These are phyloP conservation scores for Globisporangium lucens DNA, from an alignment of 352 stramenopile species.

Conservation along the genomic window DNA sequence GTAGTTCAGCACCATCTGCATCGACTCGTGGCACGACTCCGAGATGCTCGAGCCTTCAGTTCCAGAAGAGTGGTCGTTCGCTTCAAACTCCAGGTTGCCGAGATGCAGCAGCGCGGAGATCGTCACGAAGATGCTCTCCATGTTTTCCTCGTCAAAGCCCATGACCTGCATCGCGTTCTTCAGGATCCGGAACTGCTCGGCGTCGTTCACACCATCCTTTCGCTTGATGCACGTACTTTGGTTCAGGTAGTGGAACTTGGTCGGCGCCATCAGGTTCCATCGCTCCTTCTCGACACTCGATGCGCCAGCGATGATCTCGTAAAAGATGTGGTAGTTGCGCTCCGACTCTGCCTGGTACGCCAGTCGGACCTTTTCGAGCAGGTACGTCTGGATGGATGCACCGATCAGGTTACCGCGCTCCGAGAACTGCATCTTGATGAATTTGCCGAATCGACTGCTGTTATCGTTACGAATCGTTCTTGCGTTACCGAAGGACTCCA, in stretches of 20 bases:
- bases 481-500: conserved; percentile 99
- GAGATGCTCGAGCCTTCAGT: conserved; percentile 72
- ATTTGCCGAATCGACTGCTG: conserved; percentile 96
- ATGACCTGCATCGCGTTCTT: conserved; percentile 84
- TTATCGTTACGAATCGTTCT: conserved; percentile 97
- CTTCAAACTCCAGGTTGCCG: conserved; percentile 93
- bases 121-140: conserved; percentile 91
- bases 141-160: conserved; percentile 85
- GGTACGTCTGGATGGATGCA: conserved; percentile 94
- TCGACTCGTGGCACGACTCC: conserved; percentile 44
- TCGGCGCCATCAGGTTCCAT: conserved; percentile 50
- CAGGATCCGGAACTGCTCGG: conserved; percentile 78
- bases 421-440: conserved; percentile 96
- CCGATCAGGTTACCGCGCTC: conserved; percentile 73
- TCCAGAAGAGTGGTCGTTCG: conserved; percentile 48
- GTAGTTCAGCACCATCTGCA: conserved; percentile 81
- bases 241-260: conserved; percentile 89
- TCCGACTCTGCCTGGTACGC: conserved; percentile 91
- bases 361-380: conserved; percentile 95
- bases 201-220: conserved; percentile 88
- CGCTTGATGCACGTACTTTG: conserved; percentile 85
- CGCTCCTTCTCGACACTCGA: conserved; percentile 56
- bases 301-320: conserved; percentile 88
- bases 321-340: conserved; percentile 97
- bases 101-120: conserved; percentile 91